Evolutionary conservation across 73 alveolate species (phyloP), one percentile per base, ranked within the genome.

Genomic region (Uronychia setigera): DNA sequence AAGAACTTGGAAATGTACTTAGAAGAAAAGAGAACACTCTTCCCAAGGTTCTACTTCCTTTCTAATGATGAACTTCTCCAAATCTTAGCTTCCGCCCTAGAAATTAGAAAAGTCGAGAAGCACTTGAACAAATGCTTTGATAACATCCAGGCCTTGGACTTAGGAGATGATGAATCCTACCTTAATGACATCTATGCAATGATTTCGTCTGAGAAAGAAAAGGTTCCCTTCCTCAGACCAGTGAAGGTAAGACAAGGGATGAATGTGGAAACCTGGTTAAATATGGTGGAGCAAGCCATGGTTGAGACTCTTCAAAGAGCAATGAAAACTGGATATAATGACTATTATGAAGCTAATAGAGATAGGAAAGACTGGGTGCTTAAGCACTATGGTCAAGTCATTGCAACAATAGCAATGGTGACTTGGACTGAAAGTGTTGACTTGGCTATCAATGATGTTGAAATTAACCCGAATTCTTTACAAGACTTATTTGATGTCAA

Each of bases 131-230:
- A 97, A 87, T 95, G 94, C 76, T 97, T 97, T 80, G 99, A 97
- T 88, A 96, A 96, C 86, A 95, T 97, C 46, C 92, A 85, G 60
- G 92, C 91, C 35, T 92, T 97, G 0, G 95, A 91, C 78, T 88
- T 95, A 35, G 97, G 95, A 83, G 98, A 97, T 59, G 97, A 88
- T 76, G 99, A 97, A 83, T 85, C 90, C 60, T 29, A 59, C 31
- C 1, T 35, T 19, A 60, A 59, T 28, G 96, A 95, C n/a, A 95
- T 97, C 60, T 89, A 82, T 67, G 98, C 97, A 79, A 97, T 98
- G 99, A 94, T 93, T 27, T 93, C 99, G 31, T 96, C 97, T 33
- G 99, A 98, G 85, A 99, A 99, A 32, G 99, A 98, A 93, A 93
- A 87, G 87, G 98, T 98, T 19, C 35, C 58, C 1, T 85, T 88